A percentile compares a stretch with the other conserved stretches of the same genome.
Evolutionary conservation across 805 yeast species (phyloP).

Genomic region (Candida patagonica): DNA sequence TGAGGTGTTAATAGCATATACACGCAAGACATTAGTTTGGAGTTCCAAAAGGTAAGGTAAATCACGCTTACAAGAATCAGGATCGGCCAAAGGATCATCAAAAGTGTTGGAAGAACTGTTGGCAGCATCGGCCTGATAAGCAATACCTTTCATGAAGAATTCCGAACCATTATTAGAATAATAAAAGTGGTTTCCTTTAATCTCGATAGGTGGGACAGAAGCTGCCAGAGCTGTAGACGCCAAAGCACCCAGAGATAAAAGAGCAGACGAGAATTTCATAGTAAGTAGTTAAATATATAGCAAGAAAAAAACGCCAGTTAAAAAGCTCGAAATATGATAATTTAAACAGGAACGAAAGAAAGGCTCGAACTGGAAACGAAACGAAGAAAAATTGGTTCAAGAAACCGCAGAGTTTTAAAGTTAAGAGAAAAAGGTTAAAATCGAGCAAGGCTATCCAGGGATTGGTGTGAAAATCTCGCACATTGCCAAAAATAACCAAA

Average conservation of each 20-base stretch:
- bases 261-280: slow-evolving; percentile 9
- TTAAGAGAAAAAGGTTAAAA: slow-evolving; percentile 3
- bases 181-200: slow-evolving; percentile 70
- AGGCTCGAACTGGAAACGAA: background rate
- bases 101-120: slow-evolving; percentile 47
- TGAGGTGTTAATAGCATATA: slow-evolving; percentile 73
- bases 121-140: slow-evolving; percentile 68
- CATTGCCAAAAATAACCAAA: slow-evolving; percentile 11
- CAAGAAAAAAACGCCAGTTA: background rate
- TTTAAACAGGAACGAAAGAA: background rate
- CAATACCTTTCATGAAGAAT: slow-evolving; percentile 81
- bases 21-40: slow-evolving; percentile 71
- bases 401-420: background rate
- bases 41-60: slow-evolving; percentile 63
- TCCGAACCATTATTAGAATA: slow-evolving; percentile 63
- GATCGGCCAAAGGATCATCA: slow-evolving; percentile 71
- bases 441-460: too few species aligned
- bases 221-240: slow-evolving; percentile 16
- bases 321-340: slow-evolving; percentile 1
- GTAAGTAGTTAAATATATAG: background rate
- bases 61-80: slow-evolving; percentile 65
- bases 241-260: slow-evolving; percentile 5
- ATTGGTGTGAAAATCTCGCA: slow-evolving; percentile 2
- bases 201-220: slow-evolving; percentile 43
- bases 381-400: background rate